These are phyloP conservation scores for Phlegmacium glaucopus DNA, from an alignment of 768 basidiomycete genomes.

Conservation along the genomic window DNA sequence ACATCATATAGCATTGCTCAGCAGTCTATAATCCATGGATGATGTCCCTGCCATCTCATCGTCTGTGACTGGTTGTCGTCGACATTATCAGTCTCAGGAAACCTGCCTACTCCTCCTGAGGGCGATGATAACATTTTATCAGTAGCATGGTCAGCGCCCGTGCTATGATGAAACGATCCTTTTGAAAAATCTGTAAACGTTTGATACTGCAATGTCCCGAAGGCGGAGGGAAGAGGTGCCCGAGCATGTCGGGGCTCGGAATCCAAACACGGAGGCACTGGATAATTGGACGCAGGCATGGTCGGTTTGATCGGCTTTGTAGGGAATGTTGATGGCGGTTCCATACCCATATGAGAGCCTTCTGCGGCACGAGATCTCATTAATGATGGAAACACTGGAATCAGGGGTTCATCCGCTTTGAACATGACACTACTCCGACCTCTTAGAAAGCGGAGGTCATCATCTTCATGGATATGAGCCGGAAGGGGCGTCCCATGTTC, in stretches of 20 bases:
- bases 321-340: too few relatives aligned
- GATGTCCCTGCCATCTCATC: too few relatives aligned
- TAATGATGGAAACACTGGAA: background rate
- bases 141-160: too few relatives aligned
- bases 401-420: slow-evolving; percentile 3
- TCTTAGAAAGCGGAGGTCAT: slow-evolving; percentile 35
- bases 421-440: slow-evolving; percentile 28
- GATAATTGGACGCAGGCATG: too few relatives aligned
- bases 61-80: too few relatives aligned
- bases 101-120: too few relatives aligned
- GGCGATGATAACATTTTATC: too few relatives aligned
- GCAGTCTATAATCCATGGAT: too few relatives aligned
- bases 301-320: too few relatives aligned
- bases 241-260: background rate
- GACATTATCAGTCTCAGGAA: too few relatives aligned
- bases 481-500: slow-evolving; percentile 13
- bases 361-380: background rate
- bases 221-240: background rate
- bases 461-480: slow-evolving; percentile 14
- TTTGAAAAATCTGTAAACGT: slow-evolving; percentile 28
- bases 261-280: background rate
- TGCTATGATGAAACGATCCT: slow-evolving; percentile 30
- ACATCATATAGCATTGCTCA: too few relatives aligned
- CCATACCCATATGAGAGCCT: background rate
- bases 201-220: slow-evolving; percentile 2